Evolutionary conservation across 2,329 filamentous ascomycete genomes (phyloP).

Genomic region (Cladorrhinum sp.): DNA sequence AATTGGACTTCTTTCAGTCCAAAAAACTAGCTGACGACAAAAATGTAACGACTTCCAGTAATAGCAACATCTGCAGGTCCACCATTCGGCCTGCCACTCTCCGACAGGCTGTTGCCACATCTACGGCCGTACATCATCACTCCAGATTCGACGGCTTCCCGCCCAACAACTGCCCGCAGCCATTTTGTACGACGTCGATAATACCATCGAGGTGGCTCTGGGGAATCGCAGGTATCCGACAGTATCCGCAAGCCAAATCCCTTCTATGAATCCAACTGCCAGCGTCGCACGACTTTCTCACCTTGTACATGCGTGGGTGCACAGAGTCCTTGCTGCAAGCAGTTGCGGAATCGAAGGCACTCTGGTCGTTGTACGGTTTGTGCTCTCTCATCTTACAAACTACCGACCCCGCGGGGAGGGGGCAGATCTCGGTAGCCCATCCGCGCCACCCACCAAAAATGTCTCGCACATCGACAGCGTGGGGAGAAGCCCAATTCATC

Average conservation of each 20-base stretch:
- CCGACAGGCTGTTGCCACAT: constrained; percentile 6
- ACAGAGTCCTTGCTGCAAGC: constrained; percentile 4
- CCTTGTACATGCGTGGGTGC: constrained; percentile 12
- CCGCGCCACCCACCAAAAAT: constrained; percentile 12
- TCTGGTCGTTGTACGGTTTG: not conserved
- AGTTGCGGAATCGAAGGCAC: constrained; percentile 14
- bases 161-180: constrained; percentile 7
- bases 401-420: not conserved
- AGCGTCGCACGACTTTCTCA: constrained; percentile 8
- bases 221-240: constrained; percentile 14
- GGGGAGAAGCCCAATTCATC: too few species aligned
- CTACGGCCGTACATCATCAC: constrained; percentile 23
- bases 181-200: constrained; percentile 11
- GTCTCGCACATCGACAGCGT: constrained; percentile 16
- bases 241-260: constrained; percentile 10
- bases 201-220: constrained; percentile 21
- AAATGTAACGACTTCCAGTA: not conserved
- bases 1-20: too few species aligned
- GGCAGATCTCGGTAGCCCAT: constrained; percentile 22
- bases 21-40: too few species aligned
- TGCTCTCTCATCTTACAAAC: too few species aligned
- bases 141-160: constrained; percentile 20
- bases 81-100: not conserved
- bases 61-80: not conserved
- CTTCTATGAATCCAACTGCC: constrained; percentile 1